Percentiles rank a stretch among this genome's conserved stretches.
phyloP scores from a whole-genome alignment of 148 eudicot species.

The Chenopodium album region DNA sequence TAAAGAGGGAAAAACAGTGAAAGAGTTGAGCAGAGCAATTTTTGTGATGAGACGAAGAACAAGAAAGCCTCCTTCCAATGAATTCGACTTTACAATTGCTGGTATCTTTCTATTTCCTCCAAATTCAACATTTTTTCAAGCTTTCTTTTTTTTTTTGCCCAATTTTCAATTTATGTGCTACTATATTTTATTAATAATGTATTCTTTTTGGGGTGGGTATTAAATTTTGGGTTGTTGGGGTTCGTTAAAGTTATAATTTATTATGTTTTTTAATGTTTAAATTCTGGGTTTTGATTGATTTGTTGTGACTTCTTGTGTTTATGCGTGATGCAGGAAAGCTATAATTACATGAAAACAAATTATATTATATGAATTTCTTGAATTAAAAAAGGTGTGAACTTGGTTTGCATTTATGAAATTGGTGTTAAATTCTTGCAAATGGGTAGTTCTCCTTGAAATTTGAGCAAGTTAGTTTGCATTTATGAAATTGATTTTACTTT shows the following conservation, averaged over 20 bases:
- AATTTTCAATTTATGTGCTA: not conserved
- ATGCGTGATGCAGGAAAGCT: slow-evolving; percentile 17
- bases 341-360: not conserved
- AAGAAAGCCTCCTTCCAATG: slow-evolving; percentile 14
- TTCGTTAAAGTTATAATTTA: not conserved
- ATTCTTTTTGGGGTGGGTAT: not conserved
- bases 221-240: not conserved
- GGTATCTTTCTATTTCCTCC: slow-evolving; percentile 3
- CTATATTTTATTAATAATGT: not conserved
- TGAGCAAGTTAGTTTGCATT: not conserved
- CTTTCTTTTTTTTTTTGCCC: not conserved
- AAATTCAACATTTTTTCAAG: not conserved
- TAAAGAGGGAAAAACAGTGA: not conserved
- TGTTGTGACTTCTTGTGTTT: not conserved
- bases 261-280: not conserved
- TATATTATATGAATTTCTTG: not conserved
- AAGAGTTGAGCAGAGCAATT: not conserved
- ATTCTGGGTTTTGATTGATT: not conserved
- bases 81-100: slow-evolving; percentile 2
- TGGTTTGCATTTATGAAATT: not conserved
- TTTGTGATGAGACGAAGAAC: slow-evolving; percentile 6
- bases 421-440: not conserved
- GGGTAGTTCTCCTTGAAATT: not conserved
- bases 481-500: not conserved
- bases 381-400: not conserved